Evolutionary conservation across 1,284 basidiomycete genomes (phyloP).

Genomic region (Austropuccinia psidii): DNA sequence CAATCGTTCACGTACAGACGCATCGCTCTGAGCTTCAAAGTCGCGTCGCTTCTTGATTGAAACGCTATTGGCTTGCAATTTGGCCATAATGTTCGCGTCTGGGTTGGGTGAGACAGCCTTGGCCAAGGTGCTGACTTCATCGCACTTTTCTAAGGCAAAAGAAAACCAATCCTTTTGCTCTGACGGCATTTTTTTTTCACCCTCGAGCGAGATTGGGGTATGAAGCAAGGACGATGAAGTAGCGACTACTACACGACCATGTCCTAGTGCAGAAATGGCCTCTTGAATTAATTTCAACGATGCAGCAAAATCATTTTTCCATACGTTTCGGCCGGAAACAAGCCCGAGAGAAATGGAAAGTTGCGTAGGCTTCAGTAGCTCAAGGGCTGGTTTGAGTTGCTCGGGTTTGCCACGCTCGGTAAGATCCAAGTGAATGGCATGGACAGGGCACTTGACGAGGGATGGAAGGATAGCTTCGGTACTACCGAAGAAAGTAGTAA

Average conservation of each 20-base stretch:
- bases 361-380: conserved; percentile 71
- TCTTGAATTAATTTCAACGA: conserved; percentile 77
- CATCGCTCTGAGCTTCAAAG: conserved; percentile 92
- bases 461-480: conserved; percentile 86
- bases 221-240: conserved; percentile 97
- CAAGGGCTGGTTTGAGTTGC: conserved; percentile 77
- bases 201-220: conserved; percentile 89
- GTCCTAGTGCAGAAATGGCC: conserved; percentile 71
- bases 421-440: conserved; percentile 93
- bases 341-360: conserved; percentile 87
- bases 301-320: conserved; percentile 91
- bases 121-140: conserved; percentile 82
- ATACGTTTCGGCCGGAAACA: conserved; percentile 98
- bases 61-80: conserved; percentile 75
- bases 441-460: conserved; percentile 84
- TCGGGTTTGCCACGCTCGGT: conserved; percentile 63
- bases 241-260: conserved; percentile 74
- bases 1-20: conserved; percentile 90
- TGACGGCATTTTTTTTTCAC: conserved; percentile 81
- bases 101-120: conserved; percentile 57
- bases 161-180: conserved; percentile 98
- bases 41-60: conserved; percentile 93
- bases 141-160: conserved; percentile 93
- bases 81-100: conserved; percentile 57
- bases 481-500: conserved; percentile 74